A percentile compares a stretch with the other conserved stretches of the same genome.
phyloP scores from a whole-genome alignment of 129 eudicot genomes.

The Artemisia annua region DNA sequence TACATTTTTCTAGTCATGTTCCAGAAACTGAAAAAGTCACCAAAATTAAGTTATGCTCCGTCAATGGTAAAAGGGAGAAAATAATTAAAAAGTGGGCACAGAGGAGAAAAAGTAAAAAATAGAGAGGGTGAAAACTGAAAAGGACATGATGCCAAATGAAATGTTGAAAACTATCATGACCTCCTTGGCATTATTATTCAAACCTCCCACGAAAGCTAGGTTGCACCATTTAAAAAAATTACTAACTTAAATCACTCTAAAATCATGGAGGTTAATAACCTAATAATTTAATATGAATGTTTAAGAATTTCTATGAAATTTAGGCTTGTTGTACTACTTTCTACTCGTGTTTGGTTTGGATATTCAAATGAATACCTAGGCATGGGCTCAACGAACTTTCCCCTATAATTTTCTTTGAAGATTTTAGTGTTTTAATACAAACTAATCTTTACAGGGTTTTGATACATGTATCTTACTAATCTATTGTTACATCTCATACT shows the following conservation, averaged over 20 bases:
- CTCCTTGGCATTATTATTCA: constrained; percentile 27
- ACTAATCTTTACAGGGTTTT: too few species aligned
- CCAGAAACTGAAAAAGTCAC: not conserved
- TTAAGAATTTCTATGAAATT: too few species aligned
- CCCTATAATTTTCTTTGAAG: too few species aligned
- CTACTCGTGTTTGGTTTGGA: not conserved
- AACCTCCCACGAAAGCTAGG: constrained; percentile 37
- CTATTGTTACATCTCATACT: too few species aligned
- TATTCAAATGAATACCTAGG: not conserved
- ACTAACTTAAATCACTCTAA: not conserved
- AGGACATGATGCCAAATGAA: constrained; percentile 35
- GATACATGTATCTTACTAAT: too few species aligned
- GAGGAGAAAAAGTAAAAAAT: constrained; percentile 16
- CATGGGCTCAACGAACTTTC: not conserved
- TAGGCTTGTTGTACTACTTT: not conserved
- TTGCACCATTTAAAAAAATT: constrained; percentile 22
- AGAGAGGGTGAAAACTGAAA: constrained; percentile 34
- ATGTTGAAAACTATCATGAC: constrained; percentile 31
- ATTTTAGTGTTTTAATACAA: too few species aligned
- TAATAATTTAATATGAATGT: not conserved
- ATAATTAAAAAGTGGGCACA: constrained; percentile 25
- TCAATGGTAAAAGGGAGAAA: constrained; percentile 24
- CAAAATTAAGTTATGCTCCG: constrained; percentile 15
- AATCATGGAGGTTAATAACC: not conserved
- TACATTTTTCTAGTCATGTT: not conserved